Percentiles rank a stretch among this genome's conserved stretches.
Conservation (phyloP, 192 early-diverging fungal species). For the Umbelopsis sp. region DNA sequence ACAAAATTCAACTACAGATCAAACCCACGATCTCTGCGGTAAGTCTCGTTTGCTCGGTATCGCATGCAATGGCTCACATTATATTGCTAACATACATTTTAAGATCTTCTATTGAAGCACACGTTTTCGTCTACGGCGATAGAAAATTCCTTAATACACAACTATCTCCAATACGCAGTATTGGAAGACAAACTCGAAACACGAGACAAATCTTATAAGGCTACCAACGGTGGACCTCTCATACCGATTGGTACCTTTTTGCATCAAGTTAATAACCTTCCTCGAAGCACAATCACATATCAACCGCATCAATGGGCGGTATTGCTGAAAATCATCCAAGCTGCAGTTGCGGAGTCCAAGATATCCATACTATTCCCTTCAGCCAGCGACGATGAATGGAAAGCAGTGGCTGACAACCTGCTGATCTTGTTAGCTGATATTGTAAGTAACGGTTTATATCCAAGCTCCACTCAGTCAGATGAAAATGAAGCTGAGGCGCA, state of each 20-base stretch:
- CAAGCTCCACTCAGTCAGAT: not conserved
- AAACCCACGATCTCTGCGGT: not conserved
- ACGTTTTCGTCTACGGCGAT: slow-evolving; percentile 24
- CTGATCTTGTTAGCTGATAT: slow-evolving; percentile 15
- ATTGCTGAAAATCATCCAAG: slow-evolving; percentile 20
- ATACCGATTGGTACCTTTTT: slow-evolving; percentile 19
- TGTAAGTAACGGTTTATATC: slow-evolving; percentile 18
- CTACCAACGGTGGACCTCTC: not conserved
- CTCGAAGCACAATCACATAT: not conserved
- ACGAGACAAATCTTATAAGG: not conserved
- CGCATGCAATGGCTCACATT: not conserved
- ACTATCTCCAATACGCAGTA: slow-evolving; percentile 25
- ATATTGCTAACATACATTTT: not conserved
- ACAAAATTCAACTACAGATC: not conserved
- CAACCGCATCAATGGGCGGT: slow-evolving; percentile 30
- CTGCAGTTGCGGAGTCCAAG: not conserved
- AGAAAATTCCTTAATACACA: slow-evolving; percentile 26
- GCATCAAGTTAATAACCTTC: not conserved
- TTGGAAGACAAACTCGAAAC: not conserved
- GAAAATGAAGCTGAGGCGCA: not conserved
- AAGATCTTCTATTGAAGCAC: slow-evolving; percentile 23
- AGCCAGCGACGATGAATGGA: not conserved
- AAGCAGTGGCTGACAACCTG: not conserved
- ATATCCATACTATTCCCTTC: not conserved
- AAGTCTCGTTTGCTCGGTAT: not conserved